Conservation (phyloP, 495 filamentous ascomycete species). For the Thozetella sp. region DNA sequence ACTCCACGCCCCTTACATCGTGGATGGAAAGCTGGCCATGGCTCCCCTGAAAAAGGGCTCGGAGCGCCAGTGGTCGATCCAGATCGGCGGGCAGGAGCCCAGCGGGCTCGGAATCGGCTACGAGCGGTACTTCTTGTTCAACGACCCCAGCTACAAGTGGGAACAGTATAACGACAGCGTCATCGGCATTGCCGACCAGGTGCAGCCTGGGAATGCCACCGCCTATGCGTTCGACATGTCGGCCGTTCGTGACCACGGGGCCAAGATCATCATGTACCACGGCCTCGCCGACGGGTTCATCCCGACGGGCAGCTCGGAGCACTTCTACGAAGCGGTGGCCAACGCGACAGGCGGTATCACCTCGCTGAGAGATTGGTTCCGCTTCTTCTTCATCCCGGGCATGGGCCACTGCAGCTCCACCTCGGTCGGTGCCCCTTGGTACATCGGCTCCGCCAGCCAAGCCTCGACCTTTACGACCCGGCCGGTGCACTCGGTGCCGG, state of each 20-base stretch:
- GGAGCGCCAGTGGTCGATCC: slow-evolving; percentile 37
- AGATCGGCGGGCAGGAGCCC: slow-evolving; percentile 32
- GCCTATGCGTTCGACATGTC: slow-evolving; percentile 50
- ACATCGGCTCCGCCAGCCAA: slow-evolving; percentile 30
- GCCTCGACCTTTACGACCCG: slow-evolving; percentile 20
- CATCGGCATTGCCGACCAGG: slow-evolving; percentile 32
- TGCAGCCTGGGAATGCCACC: slow-evolving; percentile 46
- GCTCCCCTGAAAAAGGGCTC: slow-evolving; percentile 46
- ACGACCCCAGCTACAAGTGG: slow-evolving; percentile 38
- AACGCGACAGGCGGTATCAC: slow-evolving; percentile 25
- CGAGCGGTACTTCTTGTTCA: slow-evolving; percentile 41
- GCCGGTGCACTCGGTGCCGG: slow-evolving; percentile 30
- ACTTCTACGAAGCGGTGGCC: slow-evolving; percentile 47
- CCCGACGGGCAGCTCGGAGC: slow-evolving; percentile 34
- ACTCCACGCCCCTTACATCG: slow-evolving; percentile 53
- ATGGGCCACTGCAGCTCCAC: slow-evolving; percentile 35
- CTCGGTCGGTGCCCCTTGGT: slow-evolving; percentile 35
- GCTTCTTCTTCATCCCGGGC: slow-evolving; percentile 38
- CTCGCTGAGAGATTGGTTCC: slow-evolving; percentile 28
- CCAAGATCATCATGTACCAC: slow-evolving; percentile 59
- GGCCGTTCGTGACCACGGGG: slow-evolving; percentile 45
- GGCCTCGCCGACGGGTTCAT: slow-evolving; percentile 52
- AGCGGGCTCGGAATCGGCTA: slow-evolving; percentile 41
- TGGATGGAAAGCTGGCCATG: slow-evolving; percentile 53
- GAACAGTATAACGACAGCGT: slow-evolving; percentile 34